Conservation (phyloP, 129 eudicot species). For the Silybum marianum region DNA sequence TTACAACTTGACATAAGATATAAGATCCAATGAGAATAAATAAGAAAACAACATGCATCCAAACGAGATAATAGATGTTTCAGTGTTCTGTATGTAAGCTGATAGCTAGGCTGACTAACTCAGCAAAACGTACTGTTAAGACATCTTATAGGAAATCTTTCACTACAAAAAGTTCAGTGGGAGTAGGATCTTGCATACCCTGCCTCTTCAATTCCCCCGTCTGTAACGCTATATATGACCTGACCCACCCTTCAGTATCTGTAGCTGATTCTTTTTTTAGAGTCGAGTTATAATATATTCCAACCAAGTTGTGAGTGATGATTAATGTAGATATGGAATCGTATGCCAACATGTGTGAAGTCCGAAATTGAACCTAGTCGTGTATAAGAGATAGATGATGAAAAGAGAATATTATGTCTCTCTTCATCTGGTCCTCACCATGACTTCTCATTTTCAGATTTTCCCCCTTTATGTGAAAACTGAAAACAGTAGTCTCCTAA, state of each 20-base stretch:
- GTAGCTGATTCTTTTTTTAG: background rate
- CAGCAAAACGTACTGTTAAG: background rate
- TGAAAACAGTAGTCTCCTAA: background rate
- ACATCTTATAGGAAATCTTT: background rate
- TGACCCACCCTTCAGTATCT: background rate
- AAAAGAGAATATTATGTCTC: slow-evolving; percentile 14
- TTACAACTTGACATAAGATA: too few species aligned
- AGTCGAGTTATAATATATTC: background rate
- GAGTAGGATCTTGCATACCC: background rate
- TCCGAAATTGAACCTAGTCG: slow-evolving; percentile 23
- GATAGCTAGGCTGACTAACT: too few species aligned
- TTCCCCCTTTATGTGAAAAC: background rate
- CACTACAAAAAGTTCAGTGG: background rate
- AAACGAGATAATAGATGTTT: too few species aligned
- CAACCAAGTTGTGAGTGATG: background rate
- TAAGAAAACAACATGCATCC: too few species aligned
- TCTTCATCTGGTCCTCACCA: background rate
- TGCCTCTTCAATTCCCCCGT: background rate
- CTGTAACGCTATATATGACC: background rate
- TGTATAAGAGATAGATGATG: slow-evolving; percentile 7
- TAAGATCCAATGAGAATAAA: too few species aligned
- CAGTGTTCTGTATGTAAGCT: too few species aligned
- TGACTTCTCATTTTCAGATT: background rate
- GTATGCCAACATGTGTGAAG: background rate
- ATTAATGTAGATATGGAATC: slow-evolving; percentile 4